A percentile compares a stretch with the other conserved stretches of the same genome.
phyloP scores from a whole-genome alignment of 352 stramenopile genomes.

The Phytophthora idaei region DNA sequence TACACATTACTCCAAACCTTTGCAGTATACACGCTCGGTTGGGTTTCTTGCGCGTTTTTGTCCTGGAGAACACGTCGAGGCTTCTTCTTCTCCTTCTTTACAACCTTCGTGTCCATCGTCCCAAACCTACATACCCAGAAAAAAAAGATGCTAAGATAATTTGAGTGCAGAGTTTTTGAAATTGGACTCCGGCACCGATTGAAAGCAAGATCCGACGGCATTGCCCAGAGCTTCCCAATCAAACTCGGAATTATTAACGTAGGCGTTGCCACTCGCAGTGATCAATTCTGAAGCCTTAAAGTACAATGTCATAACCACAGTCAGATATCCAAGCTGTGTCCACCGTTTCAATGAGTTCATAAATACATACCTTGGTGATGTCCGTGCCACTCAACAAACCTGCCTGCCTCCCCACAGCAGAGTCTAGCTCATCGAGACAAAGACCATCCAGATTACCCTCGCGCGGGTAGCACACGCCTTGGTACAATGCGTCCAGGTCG shows the following conservation, averaged over 20 bases:
- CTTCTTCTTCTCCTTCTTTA: constrained; percentile 6
- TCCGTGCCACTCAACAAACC: constrained; percentile 8
- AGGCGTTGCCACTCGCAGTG: neutral
- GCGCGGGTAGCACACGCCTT: constrained; percentile 10
- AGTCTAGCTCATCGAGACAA: constrained; percentile 12
- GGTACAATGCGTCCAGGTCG: constrained; percentile 15
- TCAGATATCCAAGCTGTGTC: neutral
- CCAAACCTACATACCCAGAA: constrained; percentile 10
- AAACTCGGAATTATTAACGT: constrained; percentile 4
- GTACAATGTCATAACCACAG: neutral
- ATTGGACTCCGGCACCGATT: constrained; percentile 16
- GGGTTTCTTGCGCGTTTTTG: neutral
- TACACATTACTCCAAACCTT: constrained; percentile 6
- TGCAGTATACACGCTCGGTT: neutral
- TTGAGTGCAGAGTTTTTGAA: constrained; percentile 2
- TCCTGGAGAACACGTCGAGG: constrained; percentile 2
- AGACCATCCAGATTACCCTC: constrained; percentile 15
- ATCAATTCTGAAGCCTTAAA: constrained; percentile 16
- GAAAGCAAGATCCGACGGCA: constrained; percentile 5
- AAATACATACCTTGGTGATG: constrained; percentile 12
- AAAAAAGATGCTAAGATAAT: neutral
- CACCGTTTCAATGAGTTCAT: no score
- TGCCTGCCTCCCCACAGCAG: constrained; percentile 11
- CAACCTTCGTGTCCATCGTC: constrained; percentile 2
- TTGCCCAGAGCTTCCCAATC: constrained; percentile 9